Percentiles rank a stretch among this genome's conserved stretches.
These are phyloP conservation scores for Daphne laureola DNA, from an alignment of 441 rosid species.

Conservation along the genomic window DNA sequence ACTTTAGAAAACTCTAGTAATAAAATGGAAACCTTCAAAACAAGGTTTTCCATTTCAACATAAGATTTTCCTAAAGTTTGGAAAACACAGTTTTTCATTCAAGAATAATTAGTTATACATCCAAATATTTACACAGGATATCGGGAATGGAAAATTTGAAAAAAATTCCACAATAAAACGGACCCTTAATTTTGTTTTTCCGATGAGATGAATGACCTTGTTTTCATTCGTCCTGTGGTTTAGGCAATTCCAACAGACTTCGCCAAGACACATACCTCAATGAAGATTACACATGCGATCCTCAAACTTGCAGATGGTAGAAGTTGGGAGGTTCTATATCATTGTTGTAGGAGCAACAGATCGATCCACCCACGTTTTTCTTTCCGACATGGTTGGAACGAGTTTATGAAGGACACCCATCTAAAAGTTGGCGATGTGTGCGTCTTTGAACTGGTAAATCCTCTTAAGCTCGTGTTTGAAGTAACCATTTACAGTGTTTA, in stretches of 20 bases:
- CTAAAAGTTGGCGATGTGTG: slow-evolving; percentile 25
- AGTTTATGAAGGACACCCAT: slow-evolving; percentile 13
- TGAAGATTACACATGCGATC: background rate
- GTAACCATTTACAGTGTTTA: slow-evolving; percentile 7
- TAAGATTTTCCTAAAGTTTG: too few species aligned
- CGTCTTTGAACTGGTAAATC: slow-evolving; percentile 19
- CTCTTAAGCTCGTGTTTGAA: background rate
- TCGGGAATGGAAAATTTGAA: too few species aligned
- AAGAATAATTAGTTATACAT: too few species aligned
- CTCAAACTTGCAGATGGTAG: slow-evolving; percentile 12
- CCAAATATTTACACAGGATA: too few species aligned
- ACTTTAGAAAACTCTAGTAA: too few species aligned
- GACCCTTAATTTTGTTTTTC: too few species aligned
- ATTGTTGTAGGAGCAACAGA: accelerated
- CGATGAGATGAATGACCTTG: background rate
- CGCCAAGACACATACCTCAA: slow-evolving; percentile 1
- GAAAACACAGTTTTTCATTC: too few species aligned
- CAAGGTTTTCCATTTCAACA: too few species aligned
- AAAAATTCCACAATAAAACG: too few species aligned
- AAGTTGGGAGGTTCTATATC: slow-evolving; percentile 12
- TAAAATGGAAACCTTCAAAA: too few species aligned
- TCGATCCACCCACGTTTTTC: background rate
- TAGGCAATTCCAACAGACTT: slow-evolving; percentile 13
- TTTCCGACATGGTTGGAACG: slow-evolving; percentile 18
- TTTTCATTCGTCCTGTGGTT: background rate